Evolutionary conservation across 768 basidiomycete genomes (phyloP), one percentile per base, ranked within the genome.

Genomic region (Porpolomopsis calyptriformis): DNA sequence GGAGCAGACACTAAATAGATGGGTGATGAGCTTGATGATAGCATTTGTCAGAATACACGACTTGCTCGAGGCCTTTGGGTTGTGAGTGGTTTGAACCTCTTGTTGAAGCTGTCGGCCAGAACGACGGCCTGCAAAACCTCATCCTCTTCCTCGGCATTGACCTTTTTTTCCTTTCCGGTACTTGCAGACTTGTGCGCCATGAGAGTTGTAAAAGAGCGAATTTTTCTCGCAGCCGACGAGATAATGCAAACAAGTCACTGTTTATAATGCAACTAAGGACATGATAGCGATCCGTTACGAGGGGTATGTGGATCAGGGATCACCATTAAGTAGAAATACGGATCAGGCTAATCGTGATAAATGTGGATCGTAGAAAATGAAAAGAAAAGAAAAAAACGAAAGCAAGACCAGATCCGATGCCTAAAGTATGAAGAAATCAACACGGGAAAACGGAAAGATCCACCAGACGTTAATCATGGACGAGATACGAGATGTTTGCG

Each of bases 31-130:
- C 20, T 42, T 38, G 16, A 46, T 42, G 42, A 49, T 49, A 47
- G 27, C 42, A n/a, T 34, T 40, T 41, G 44, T 45, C 23, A 40
- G 56, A 36, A 29, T 38, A 31, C 36, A 36, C 26, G 24, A 63
- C 81, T 64, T 61, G 89, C 90, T 63, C 93, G 77, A 51, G 93
- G 93, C 65, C 80, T 85, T 59, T 80, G 78, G 27, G 77, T 74
- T 31, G 90, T 93, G n/a, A 96, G 74, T 16, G 92, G 93, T 47
- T 84, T 76, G 59, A 97, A 94, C 46, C 90, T 77, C 57, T 82
- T 85, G 71, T 96, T 93, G 69, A 93, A 96, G 53, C 89, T 92
- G 61, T 99, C 94, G 9, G 94, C 91, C 34, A 99, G 81, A 36
- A 99, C 80, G 46, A 98, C 86, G 14, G 94, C 94, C 58, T 98